A percentile compares a stretch with the other conserved stretches of the same genome.
Conservation (phyloP, 2,329 filamentous ascomycete genomes). For the Clonostachys sp. region DNA sequence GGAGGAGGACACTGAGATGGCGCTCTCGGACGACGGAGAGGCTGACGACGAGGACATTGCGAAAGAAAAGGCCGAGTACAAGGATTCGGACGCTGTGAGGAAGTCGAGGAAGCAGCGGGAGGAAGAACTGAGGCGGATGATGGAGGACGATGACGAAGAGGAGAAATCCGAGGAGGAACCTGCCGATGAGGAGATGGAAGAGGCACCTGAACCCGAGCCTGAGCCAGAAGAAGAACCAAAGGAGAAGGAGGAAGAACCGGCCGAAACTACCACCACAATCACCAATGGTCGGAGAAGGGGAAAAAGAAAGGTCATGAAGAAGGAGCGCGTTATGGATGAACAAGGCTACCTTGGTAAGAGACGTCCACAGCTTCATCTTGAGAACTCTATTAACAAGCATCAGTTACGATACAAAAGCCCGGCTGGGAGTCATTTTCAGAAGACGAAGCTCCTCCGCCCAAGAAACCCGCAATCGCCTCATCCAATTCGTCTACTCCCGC, state of each 20-base stretch:
- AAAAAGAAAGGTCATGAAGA: constrained; percentile 77
- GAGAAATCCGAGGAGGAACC: constrained; percentile 49
- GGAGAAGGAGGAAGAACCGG: constrained; percentile 35
- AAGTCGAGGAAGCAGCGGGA: constrained; percentile 28
- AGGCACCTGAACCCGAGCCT: constrained; percentile 25
- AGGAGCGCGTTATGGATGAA: constrained; percentile 81
- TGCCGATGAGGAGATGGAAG: constrained; percentile 28
- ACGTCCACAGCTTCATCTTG: background rate
- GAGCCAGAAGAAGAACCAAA: constrained; percentile 21
- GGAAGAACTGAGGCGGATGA: constrained; percentile 32
- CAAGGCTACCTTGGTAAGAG: constrained; percentile 81
- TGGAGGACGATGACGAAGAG: constrained; percentile 55
- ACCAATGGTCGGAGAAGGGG: constrained; percentile 66
- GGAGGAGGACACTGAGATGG: constrained; percentile 20
- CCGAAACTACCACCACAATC: constrained; percentile 48
- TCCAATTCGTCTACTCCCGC: constrained; percentile 35
- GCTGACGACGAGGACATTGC: constrained; percentile 29
- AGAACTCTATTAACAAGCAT: background rate
- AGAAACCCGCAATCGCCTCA: constrained; percentile 45
- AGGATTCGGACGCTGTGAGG: constrained; percentile 11
- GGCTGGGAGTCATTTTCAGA: constrained; percentile 94
- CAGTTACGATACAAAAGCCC: constrained; percentile 80
- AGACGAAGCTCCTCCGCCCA: constrained; percentile 62
- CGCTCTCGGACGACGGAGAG: constrained; percentile 32
- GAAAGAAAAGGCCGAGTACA: constrained; percentile 11